phyloP scores from a whole-genome alignment of 1,139 yeast genomes.

The Suhomyces kunorum region DNA sequence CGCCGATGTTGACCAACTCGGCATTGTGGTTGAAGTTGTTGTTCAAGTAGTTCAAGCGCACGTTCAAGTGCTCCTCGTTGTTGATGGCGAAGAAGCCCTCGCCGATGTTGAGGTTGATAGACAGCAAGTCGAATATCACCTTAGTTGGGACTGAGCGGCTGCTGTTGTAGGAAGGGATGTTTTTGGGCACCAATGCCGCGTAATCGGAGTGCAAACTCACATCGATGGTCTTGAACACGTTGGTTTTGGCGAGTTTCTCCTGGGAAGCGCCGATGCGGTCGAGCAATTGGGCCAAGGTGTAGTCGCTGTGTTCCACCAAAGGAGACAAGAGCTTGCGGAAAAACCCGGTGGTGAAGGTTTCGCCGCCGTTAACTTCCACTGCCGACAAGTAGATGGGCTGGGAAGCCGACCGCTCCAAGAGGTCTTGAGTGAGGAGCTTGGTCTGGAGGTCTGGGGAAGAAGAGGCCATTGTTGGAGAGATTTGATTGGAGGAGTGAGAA shows the following conservation, averaged over 20 bases:
- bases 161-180: conserved; percentile 30
- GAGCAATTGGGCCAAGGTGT: conserved; percentile 46
- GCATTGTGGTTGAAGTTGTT: conserved; percentile 49
- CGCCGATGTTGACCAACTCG: conserved; percentile 43
- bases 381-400: conserved; percentile 48
- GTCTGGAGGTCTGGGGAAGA: conserved; percentile 24
- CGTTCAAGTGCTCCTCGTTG: conserved; percentile 42
- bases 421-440: conserved; percentile 35
- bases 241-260: conserved; percentile 38
- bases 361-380: conserved; percentile 54
- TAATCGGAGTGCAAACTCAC: conserved; percentile 39
- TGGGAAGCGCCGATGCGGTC: conserved; percentile 28
- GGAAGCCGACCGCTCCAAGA: conserved; percentile 33
- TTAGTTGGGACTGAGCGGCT: conserved; percentile 44
- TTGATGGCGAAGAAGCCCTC: conserved; percentile 41
- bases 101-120: conserved; percentile 37
- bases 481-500: conserved; percentile 6
- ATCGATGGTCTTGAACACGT: conserved; percentile 44
- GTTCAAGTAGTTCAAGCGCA: conserved; percentile 42
- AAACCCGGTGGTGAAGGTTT: conserved; percentile 46
- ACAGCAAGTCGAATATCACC: conserved; percentile 37
- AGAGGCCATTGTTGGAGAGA: conserved; percentile 6
- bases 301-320: conserved; percentile 43
- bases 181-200: conserved; percentile 27
- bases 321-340: conserved; percentile 50